These are phyloP conservation scores for Monilinia laxa DNA, from an alignment of 2,329 filamentous ascomycete species.

Conservation along the genomic window DNA sequence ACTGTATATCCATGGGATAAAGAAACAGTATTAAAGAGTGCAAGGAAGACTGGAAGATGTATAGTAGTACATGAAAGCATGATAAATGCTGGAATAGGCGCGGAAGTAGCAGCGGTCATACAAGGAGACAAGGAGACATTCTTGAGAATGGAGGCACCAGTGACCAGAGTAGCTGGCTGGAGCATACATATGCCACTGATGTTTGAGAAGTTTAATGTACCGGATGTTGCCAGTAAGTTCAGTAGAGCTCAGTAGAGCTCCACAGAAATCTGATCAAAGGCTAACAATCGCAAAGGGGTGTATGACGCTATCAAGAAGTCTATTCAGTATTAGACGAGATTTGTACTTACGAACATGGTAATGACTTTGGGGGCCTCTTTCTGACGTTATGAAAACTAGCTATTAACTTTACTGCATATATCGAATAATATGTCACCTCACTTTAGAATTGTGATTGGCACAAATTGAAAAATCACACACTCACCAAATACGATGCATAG, in stretches of 20 bases:
- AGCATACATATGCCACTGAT: conserved; percentile 65
- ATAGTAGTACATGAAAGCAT: conserved; percentile 75
- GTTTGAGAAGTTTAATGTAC: conserved; percentile 65
- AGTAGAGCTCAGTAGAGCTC: neutral
- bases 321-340: conserved; percentile 35
- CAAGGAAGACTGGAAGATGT: conserved; percentile 67
- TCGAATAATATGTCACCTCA: neutral
- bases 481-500: too few relatives aligned
- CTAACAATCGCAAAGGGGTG: conserved; percentile 36
- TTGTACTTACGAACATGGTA: neutral
- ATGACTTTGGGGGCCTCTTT: neutral
- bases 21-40: conserved; percentile 62
- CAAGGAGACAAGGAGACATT: conserved; percentile 64
- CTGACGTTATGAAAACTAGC: neutral
- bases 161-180: conserved; percentile 69
- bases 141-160: conserved; percentile 65
- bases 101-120: conserved; percentile 69
- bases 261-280: neutral
- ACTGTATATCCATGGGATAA: conserved; percentile 75
- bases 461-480: neutral
- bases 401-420: neutral
- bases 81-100: conserved; percentile 70
- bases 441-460: neutral
- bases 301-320: conserved; percentile 41
- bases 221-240: conserved; percentile 66